Base-by-base conservation (phyloP, 2,329 filamentous ascomycete species). In the Zasmidium angulare region DNA sequence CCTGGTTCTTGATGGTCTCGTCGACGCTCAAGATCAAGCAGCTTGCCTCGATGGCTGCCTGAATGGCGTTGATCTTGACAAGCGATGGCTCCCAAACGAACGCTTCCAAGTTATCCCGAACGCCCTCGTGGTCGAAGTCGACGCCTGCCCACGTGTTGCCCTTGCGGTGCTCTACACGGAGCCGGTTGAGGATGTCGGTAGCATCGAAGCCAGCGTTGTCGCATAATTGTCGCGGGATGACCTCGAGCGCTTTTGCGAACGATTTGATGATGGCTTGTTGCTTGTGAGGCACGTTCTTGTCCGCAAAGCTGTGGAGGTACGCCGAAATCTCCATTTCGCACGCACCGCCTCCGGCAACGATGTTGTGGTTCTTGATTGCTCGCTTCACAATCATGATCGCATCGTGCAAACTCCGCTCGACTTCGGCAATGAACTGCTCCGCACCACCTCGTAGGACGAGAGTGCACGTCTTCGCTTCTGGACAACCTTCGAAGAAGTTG, bases 351-450 rank as follows among this genome's bases (percentile, higher is more conserved):
- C 95, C 95, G 49, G 93, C 95, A 23, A 99, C 95, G 66, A 99
- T 96, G 74, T 86, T 90, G 73, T 89, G 89, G 82, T 98, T 96
- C 81, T 91, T 91, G 77, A 98, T 91, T 24, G 95, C 91, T 63
- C 96, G 92, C 86, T 98, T 98, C 74, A 99, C 95, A 72, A 99
- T 96, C 95, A 99, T 99, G 78, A 99, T 98, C 69, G 95, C 95
- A 72, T 99, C 95, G 82, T 99, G 95, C 67, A 99, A 85, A 74
- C 91, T 96, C 65, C 95, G 90, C 82, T 99, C 95, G 1, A 97
- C 95, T 77, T 99, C 95, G 59, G 95, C 95, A 70, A 99, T 99
- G 80, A 99, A 99, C 77, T 99, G 95, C 81, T 99, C 95, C 36
- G 95, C 95, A 66, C 95, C 95, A 72, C 95, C 95, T 73, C 95